phyloP scores from a whole-genome alignment of 176 grass and related monocot species.

The Musa beccarii region DNA sequence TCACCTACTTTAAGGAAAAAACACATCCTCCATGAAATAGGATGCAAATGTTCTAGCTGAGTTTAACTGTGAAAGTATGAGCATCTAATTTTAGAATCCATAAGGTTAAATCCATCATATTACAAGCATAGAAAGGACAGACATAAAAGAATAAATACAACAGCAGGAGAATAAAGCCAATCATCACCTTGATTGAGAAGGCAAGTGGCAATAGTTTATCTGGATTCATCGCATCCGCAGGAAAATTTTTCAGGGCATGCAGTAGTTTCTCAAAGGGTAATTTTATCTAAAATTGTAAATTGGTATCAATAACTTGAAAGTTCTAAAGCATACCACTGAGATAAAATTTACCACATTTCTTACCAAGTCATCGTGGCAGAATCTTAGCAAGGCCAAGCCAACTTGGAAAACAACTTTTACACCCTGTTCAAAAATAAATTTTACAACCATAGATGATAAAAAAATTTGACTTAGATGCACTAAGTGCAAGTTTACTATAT shows the following conservation, averaged over 20 bases:
- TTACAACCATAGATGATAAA: not conserved
- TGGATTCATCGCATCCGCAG: slow-evolving; percentile 76
- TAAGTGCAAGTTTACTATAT: too few relatives aligned
- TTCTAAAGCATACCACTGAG: slow-evolving; percentile 8
- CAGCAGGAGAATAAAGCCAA: slow-evolving; percentile 2
- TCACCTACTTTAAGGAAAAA: too few relatives aligned
- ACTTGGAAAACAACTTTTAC: slow-evolving; percentile 89
- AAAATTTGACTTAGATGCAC: too few relatives aligned
- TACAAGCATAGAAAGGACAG: not conserved
- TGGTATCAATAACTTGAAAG: slow-evolving; percentile 11
- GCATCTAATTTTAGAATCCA: not conserved
- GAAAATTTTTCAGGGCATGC: slow-evolving; percentile 74
- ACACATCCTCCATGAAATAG: too few relatives aligned
- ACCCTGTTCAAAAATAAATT: slow-evolving; percentile 37
- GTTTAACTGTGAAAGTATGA: too few relatives aligned
- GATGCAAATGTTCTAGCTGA: too few relatives aligned
- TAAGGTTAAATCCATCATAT: not conserved
- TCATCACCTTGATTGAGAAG: slow-evolving; percentile 75
- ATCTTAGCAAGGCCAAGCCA: slow-evolving; percentile 77
- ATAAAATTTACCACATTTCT: slow-evolving; percentile 25
- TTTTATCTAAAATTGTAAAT: slow-evolving; percentile 47
- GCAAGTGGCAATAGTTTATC: slow-evolving; percentile 66
- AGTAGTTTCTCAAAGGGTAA: slow-evolving; percentile 88
- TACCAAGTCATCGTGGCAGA: slow-evolving; percentile 85
- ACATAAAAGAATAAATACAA: not conserved